phyloP scores from a whole-genome alignment of 345 rosid genomes.

The Firmiana major region DNA sequence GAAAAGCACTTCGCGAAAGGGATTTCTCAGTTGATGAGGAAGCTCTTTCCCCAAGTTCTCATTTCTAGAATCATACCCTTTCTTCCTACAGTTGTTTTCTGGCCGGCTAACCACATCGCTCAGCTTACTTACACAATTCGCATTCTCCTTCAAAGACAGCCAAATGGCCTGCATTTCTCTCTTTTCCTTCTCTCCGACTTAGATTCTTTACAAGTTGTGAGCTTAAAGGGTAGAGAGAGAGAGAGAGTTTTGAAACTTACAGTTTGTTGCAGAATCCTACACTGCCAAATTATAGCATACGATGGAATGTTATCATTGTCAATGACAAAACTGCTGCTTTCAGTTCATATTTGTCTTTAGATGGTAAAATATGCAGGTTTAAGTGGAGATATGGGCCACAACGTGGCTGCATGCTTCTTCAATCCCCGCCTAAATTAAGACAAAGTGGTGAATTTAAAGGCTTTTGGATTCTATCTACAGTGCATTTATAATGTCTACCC shows the following conservation, averaged over 20 bases:
- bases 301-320: neutral
- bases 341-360: neutral
- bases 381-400: constrained; percentile 21
- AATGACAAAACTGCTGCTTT: neutral
- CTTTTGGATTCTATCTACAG: constrained; percentile 24
- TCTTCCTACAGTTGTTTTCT: constrained; percentile 6
- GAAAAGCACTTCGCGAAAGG: constrained; percentile 23
- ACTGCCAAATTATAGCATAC: neutral
- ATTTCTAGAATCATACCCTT: neutral
- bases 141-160: constrained; percentile 38
- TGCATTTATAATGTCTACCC: constrained; percentile 18
- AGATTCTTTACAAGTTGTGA: neutral
- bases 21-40: constrained; percentile 17
- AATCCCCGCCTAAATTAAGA: constrained; percentile 16
- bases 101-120: constrained; percentile 14
- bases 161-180: constrained; percentile 32
- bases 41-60: constrained; percentile 10
- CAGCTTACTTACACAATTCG: constrained; percentile 25
- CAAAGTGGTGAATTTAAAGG: constrained; percentile 23
- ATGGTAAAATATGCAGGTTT: neutral
- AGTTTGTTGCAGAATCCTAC: neutral
- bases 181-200: neutral
- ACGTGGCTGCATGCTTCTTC: constrained; percentile 23
- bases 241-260: neutral
- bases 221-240: neutral